A percentile compares a stretch with the other conserved stretches of the same genome.
These are phyloP conservation scores for Coniochaeta hoffmannii DNA, from an alignment of 2,329 filamentous ascomycete genomes.

Conservation along the genomic window DNA sequence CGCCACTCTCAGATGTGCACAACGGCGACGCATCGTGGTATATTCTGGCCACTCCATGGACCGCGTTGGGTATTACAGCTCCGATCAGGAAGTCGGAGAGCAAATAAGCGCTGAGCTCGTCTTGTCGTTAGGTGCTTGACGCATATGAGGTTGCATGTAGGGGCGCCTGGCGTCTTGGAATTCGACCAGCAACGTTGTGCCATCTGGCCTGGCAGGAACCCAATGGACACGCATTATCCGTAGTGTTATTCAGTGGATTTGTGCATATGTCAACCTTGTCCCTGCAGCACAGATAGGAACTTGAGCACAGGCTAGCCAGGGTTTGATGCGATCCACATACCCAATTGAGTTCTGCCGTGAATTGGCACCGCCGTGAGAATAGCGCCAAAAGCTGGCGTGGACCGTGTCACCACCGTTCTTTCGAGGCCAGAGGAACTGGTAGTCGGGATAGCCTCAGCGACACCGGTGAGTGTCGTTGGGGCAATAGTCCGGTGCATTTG, in stretches of 20 bases:
- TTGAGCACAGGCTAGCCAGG: too few species aligned
- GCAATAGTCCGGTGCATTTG: neutral
- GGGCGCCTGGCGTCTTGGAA: conserved; percentile 17
- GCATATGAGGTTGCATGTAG: conserved; percentile 14
- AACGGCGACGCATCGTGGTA: conserved; percentile 5
- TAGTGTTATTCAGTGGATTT: conserved; percentile 19
- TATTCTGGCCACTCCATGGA: conserved; percentile 7
- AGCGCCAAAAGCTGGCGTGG: neutral
- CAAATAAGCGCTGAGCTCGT: conserved; percentile 11
- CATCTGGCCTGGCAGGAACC: conserved; percentile 36
- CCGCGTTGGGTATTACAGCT: conserved; percentile 5
- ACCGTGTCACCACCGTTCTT: neutral
- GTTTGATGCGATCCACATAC: conserved; percentile 16
- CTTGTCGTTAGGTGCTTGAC: conserved; percentile 7
- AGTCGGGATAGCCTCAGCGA: neutral
- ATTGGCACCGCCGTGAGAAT: neutral
- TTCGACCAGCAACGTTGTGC: conserved; percentile 35
- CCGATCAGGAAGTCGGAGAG: conserved; percentile 8
- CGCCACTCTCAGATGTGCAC: conserved; percentile 4
- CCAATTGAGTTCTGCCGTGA: conserved; percentile 15
- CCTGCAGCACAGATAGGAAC: conserved; percentile 20
- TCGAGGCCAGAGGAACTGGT: neutral
- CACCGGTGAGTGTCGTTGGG: neutral
- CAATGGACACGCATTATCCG: conserved; percentile 25
- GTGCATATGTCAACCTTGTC: conserved; percentile 24